Conservation (phyloP, 352 stramenopile genomes). For the Plasmopara muralis region DNA sequence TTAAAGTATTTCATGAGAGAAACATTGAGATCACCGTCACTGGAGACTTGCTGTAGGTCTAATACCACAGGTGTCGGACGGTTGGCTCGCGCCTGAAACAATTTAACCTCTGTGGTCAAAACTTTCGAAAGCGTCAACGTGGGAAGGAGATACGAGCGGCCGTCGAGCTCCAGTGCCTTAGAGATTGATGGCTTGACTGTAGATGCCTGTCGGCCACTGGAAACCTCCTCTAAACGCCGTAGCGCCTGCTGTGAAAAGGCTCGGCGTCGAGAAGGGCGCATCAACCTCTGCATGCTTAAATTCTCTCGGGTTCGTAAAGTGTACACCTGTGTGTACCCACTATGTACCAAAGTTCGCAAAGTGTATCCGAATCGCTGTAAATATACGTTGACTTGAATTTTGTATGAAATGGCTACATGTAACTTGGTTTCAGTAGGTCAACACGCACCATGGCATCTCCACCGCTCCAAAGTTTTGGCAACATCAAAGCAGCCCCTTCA, state of each 20-base stretch:
- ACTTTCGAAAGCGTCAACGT: slow-evolving; percentile 52
- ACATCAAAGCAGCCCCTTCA: background rate
- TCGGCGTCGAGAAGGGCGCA: slow-evolving; percentile 24
- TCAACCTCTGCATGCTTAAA: slow-evolving; percentile 29
- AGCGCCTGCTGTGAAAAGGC: slow-evolving; percentile 61
- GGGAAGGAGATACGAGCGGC: slow-evolving; percentile 64
- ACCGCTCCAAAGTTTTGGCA: background rate
- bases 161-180: slow-evolving; percentile 42
- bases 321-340: background rate
- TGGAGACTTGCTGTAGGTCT: slow-evolving; percentile 68
- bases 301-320: too few relatives aligned
- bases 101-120: slow-evolving; percentile 13
- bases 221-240: slow-evolving; percentile 34
- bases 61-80: slow-evolving; percentile 56
- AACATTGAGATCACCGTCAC: slow-evolving; percentile 37
- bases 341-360: background rate
- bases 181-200: slow-evolving; percentile 20
- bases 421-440: slow-evolving; percentile 12
- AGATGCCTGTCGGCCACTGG: slow-evolving; percentile 26
- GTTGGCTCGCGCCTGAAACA: slow-evolving; percentile 37
- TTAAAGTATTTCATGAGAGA: background rate
- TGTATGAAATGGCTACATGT: slow-evolving; percentile 8
- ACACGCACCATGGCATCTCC: slow-evolving; percentile 5
- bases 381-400: slow-evolving; percentile 14
- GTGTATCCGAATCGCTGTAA: slow-evolving; percentile 5